Percentiles rank a stretch among this genome's conserved stretches.
These are phyloP conservation scores for Lachancea nothofagi DNA, from an alignment of 805 yeast genomes.

Conservation along the genomic window DNA sequence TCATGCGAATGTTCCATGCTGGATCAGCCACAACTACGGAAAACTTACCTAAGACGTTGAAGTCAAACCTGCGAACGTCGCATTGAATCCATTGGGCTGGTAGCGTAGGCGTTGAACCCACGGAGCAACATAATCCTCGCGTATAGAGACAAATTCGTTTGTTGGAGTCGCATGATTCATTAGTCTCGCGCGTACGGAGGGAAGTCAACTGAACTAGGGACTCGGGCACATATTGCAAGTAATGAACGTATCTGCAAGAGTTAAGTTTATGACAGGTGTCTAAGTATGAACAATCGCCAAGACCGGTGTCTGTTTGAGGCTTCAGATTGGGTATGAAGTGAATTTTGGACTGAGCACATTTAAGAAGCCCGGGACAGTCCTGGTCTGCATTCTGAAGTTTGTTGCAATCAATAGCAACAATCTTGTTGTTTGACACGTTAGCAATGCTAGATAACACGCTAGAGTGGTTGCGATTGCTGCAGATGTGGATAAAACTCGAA, in stretches of 20 bases:
- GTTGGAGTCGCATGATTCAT: slow-evolving; percentile 22
- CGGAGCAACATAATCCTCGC: slow-evolving; percentile 34
- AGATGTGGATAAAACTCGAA: slow-evolving; percentile 23
- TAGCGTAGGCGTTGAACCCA: slow-evolving; percentile 29
- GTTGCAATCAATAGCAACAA: slow-evolving; percentile 24
- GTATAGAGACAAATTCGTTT: slow-evolving; percentile 28
- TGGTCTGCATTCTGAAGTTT: slow-evolving; percentile 21
- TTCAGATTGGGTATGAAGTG: slow-evolving; percentile 54
- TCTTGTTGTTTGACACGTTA: slow-evolving; percentile 20
- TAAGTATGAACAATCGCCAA: slow-evolving; percentile 90
- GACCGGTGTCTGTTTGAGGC: slow-evolving; percentile 56
- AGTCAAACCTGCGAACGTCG: slow-evolving; percentile 71
- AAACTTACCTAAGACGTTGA: slow-evolving; percentile 67
- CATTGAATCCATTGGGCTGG: slow-evolving; percentile 87
- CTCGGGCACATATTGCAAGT: slow-evolving; percentile 41
- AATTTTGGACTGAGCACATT: slow-evolving; percentile 36
- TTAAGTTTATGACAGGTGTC: slow-evolving; percentile 89
- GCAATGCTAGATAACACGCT: slow-evolving; percentile 18
- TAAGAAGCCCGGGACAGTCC: slow-evolving; percentile 20
- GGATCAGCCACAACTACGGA: slow-evolving; percentile 88
- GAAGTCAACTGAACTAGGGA: slow-evolving; percentile 16
- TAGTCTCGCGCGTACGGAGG: slow-evolving; percentile 2
- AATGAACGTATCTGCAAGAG: slow-evolving; percentile 78
- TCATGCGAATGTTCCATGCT: slow-evolving; percentile 96
- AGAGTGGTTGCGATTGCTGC: slow-evolving; percentile 21